Percentiles rank a stretch among this genome's conserved stretches.
Evolutionary conservation across 208 protist genomes (phyloP).

Genomic region (Naegleria lovaniensis): DNA sequence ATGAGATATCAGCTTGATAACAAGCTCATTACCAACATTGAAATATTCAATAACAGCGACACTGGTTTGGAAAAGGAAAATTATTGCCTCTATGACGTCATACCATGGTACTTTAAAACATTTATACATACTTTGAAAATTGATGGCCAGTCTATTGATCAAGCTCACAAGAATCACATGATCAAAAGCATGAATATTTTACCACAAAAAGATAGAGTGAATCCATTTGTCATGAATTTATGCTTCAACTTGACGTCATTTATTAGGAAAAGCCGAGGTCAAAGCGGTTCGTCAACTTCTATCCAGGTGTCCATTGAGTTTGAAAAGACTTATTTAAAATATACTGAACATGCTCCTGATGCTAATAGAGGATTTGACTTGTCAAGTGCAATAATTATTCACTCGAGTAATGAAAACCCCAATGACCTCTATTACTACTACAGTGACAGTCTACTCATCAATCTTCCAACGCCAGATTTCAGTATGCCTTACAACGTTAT

Average conservation of each 20-base stretch:
- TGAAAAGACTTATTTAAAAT: conserved; percentile 20
- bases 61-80: background rate
- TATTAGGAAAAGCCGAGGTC: background rate
- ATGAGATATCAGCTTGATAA: background rate
- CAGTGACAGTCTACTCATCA: conserved; percentile 6
- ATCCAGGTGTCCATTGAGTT: background rate
- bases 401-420: background rate
- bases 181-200: background rate
- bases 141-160: background rate
- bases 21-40: background rate
- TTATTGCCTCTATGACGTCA: conserved; percentile 6
- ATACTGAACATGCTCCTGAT: conserved; percentile 16
- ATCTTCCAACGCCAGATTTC: conserved; percentile 19
- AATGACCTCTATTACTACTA: background rate
- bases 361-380: conserved; percentile 24
- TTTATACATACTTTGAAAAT: conserved; percentile 15
- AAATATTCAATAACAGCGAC: background rate
- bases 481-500: conserved; percentile 25
- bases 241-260: background rate
- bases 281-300: too few species aligned
- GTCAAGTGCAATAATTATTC: background rate
- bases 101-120: conserved; percentile 18
- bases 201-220: background rate
- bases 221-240: background rate
- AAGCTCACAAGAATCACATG: background rate